Percentiles rank a stretch among this genome's conserved stretches.
Conservation (phyloP, 306 rosid genomes). For the Prunus campanulata region DNA sequence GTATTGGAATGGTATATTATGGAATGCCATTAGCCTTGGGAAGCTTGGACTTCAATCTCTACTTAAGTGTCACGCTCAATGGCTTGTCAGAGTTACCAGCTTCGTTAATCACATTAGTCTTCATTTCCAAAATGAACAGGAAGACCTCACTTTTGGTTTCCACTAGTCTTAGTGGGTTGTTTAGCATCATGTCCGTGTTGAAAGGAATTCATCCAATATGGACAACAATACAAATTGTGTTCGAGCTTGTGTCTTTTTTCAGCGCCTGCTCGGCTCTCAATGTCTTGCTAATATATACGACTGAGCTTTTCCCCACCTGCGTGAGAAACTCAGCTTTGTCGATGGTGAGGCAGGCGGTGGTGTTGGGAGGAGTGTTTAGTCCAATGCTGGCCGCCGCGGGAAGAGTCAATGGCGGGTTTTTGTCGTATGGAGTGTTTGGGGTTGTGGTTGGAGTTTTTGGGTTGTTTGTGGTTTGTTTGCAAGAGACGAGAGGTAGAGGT, state of each 20-base stretch:
- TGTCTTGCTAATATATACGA: constrained; percentile 37
- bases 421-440: constrained; percentile 63
- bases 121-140: constrained; percentile 44
- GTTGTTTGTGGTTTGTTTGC: constrained; percentile 46
- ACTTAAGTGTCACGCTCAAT: constrained; percentile 54
- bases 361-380: constrained; percentile 60
- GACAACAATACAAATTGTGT: constrained; percentile 29
- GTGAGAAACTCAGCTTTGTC: constrained; percentile 65
- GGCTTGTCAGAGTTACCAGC: constrained; percentile 65
- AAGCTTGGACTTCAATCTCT: constrained; percentile 39
- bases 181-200: constrained; percentile 38
- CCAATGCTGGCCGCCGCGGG: constrained; percentile 53
- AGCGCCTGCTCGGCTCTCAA: constrained; percentile 42
- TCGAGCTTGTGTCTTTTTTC: constrained; percentile 59
- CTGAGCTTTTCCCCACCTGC: constrained; percentile 65
- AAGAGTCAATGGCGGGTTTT: constrained; percentile 22
- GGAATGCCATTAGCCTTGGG: constrained; percentile 73
- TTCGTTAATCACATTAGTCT: constrained; percentile 24
- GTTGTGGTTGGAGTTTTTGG: constrained; percentile 44
- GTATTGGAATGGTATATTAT: constrained; percentile 55
- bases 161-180: constrained; percentile 38
- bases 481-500: constrained; percentile 53
- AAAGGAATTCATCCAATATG: constrained; percentile 11
- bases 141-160: constrained; percentile 28
- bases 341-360: constrained; percentile 61